Base-by-base conservation (phyloP, 2,329 filamentous ascomycete genomes). In the Aureobasidium mangrovei region DNA sequence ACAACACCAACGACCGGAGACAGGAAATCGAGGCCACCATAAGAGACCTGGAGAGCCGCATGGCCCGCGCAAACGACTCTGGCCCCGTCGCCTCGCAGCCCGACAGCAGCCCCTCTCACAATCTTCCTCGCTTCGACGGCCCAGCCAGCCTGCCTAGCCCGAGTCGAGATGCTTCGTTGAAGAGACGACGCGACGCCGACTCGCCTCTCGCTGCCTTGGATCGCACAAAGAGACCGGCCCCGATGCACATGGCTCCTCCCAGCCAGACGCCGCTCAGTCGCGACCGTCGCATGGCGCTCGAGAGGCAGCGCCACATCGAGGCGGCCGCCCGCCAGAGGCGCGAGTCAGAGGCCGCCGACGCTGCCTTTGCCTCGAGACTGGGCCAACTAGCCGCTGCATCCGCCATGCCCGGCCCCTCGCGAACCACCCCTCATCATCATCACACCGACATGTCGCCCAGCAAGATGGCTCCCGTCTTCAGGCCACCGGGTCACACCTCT, bases 1-100 rank as follows among this genome's bases (percentile, higher is more conserved):
- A 65, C 42, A 61, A 66, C 45, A 67, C 64, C 47, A 52, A 56
- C 7, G 54, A 60, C 8, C 56, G 56, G 18, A 61, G 61, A 33
- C 56, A 56, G 9, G 59, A 62, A 18, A 57, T 64, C 7, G 52
- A 63, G 54, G 40, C 45, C 1, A 61, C 53, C 10, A 66, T 62
- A 45, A 12, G 26, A 24, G 56, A 61, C 5, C 55, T 67, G 4
- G 56, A 63, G 35, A 24, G 53, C 10, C 55, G 57, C 18, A 53
- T 65, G 53, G 27, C 44, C 4, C 29, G 18, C 2, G 32, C 9
- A 29, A 32, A 48, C 24, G 10, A 48, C 27, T 44, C 33, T 8
- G 42, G 18, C 6, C 51, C 41, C 40, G 6, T 10, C 28, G 42
- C 40, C 9, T 53, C 51, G 7, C 40, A 44, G 9, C 3, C 41